Conservation (phyloP, 2,329 filamentous ascomycete genomes). For the Xylariaceae sp. region DNA sequence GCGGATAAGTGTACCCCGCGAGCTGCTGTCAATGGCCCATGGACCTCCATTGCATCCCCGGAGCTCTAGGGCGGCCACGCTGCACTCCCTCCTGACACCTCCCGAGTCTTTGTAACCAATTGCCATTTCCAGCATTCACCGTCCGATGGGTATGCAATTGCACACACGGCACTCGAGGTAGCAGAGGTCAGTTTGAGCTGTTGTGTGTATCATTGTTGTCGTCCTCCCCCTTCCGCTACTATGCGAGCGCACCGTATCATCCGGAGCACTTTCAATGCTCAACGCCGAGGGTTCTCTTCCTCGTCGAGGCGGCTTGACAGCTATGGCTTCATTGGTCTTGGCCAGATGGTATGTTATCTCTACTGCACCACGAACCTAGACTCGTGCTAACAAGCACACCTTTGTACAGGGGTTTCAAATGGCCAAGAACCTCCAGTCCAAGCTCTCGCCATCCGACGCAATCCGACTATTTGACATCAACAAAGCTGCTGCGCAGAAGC, state of each 20-base stretch:
- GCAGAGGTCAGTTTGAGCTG: background rate
- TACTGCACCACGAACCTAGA: background rate
- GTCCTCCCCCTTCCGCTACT: constrained; percentile 27
- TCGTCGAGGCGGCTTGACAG: constrained; percentile 45
- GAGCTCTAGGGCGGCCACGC: background rate
- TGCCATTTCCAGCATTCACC: background rate
- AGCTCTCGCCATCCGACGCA: constrained; percentile 48
- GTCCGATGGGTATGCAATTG: background rate
- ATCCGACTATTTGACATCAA: constrained; percentile 57
- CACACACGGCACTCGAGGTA: constrained; percentile 1
- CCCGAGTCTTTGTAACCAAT: background rate
- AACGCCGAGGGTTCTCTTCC: constrained; percentile 48
- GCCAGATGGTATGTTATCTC: constrained; percentile 52
- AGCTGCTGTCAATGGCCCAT: constrained; percentile 1
- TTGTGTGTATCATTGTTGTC: constrained; percentile 23
- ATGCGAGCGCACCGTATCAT: constrained; percentile 44
- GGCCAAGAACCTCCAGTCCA: constrained; percentile 58
- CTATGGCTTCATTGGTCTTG: constrained; percentile 58
- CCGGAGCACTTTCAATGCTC: constrained; percentile 32
- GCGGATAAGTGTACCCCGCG: constrained; percentile 20
- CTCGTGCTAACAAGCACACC: constrained; percentile 6
- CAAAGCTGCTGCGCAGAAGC: constrained; percentile 40
- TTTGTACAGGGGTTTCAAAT: constrained; percentile 55
- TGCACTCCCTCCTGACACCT: background rate
- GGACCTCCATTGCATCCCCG: background rate